Conservation (phyloP, 176 grass and related monocot species). For the Saccharum officinarum region DNA sequence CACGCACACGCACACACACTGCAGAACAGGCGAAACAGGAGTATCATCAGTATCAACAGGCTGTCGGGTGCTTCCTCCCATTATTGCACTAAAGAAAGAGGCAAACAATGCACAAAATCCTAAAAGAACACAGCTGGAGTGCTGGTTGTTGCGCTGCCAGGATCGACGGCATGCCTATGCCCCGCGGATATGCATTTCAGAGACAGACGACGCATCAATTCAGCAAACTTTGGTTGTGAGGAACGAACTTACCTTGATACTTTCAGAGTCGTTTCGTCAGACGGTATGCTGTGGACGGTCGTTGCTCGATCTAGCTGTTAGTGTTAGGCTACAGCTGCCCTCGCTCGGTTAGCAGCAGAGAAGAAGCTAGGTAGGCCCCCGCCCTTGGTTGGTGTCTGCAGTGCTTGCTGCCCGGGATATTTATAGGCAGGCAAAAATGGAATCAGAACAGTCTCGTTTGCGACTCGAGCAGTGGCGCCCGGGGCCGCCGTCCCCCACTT, state of each 20-base stretch:
- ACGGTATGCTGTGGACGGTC: neutral
- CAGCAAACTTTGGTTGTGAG: neutral
- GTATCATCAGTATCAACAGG: neutral
- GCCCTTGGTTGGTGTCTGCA: slow-evolving; percentile 30
- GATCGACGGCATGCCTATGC: neutral
- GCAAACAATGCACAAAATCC: neutral
- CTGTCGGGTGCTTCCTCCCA: neutral
- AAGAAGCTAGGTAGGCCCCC: neutral
- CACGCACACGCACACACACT: neutral
- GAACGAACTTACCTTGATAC: slow-evolving; percentile 34
- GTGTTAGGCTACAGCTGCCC: neutral
- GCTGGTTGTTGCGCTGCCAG: neutral
- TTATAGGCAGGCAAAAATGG: slow-evolving; percentile 52
- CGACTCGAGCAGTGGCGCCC: neutral
- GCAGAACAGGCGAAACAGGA: neutral
- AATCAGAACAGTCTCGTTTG: slow-evolving; percentile 40
- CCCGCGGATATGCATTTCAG: neutral
- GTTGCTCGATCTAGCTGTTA: neutral
- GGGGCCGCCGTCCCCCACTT: neutral
- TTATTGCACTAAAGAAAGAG: neutral
- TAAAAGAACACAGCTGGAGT: neutral
- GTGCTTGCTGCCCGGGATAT: slow-evolving; percentile 26
- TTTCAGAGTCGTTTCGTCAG: slow-evolving; percentile 6
- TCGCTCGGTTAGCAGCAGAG: neutral
- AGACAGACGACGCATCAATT: neutral